Evolutionary conservation across 495 filamentous ascomycete species (phyloP), one percentile per base, ranked within the genome.

Genomic region (Aspergillus olivimuriae): DNA sequence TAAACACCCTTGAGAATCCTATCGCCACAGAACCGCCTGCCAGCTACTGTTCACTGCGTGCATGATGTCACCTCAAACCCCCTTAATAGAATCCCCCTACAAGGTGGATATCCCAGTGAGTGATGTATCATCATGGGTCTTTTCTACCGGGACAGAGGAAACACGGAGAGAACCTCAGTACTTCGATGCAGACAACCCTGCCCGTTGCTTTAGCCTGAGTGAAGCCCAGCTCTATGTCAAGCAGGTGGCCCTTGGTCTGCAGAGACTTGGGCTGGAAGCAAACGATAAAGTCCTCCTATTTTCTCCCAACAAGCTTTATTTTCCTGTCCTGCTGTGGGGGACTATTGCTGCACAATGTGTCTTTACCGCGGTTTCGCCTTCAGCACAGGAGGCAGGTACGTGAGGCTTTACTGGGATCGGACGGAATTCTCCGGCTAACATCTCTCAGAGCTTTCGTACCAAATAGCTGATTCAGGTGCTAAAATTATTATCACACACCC

Each of bases 201-300:
- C 43, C 12, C 36, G 38, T 33, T 43, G 41, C 24, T 46, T 38
- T 24, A 46, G 43, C 21, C 43, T 46, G 7, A 16, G 34, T 10
- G 20, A 46, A 16, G 43, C 43, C 4, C 34, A 46, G 19, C 22
- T 46, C 3, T 39, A 30, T 24, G 34, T 38, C 2, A 46, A 46
- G 16, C 43, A 39, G 14, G 15, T 46, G 9, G 43, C 43, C 1
- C 34, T 22, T 2, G 43, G 43, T 0, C 21, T 46, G 4, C 21
- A 39, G 14, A 16, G 20, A 9, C 34, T 38, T 11, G 43, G 34
- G 15, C 43, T 46, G 10, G 33, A 32, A 16, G 24, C 33, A 11
- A 20, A 39, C 22, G 43, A 46, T 21, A 46, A 46, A 6, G 43
- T 46, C 21, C 34, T 46, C n/a, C 34, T 46, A 9, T 46, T 19